phyloP scores from a whole-genome alignment of 352 stramenopile genomes.

The Phytopythium montanum region DNA sequence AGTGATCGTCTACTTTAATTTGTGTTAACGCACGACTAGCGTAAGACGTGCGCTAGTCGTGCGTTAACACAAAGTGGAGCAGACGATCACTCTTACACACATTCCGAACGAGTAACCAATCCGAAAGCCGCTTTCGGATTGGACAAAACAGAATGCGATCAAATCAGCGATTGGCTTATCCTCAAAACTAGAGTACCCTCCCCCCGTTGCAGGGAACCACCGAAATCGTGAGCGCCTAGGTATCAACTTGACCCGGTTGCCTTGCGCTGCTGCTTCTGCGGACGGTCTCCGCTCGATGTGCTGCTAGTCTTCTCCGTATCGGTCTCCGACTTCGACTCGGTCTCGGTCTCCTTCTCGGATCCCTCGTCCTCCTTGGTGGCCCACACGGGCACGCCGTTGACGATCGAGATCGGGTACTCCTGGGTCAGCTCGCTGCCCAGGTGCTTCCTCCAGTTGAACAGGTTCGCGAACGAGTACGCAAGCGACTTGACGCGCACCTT shows the following conservation, averaged over 20 bases:
- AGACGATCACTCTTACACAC: too few species aligned
- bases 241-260: constrained; percentile 2
- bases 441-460: constrained; percentile 79
- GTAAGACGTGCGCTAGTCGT: too few species aligned
- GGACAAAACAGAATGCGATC: too few species aligned
- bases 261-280: not conserved
- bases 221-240: not conserved
- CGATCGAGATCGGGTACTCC: constrained; percentile 34
- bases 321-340: not conserved
- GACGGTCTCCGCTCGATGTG: not conserved
- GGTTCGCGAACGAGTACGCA: constrained; percentile 55
- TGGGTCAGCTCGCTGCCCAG: constrained; percentile 73
- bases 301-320: not conserved
- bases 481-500: constrained; percentile 82
- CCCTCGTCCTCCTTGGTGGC: not conserved
- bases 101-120: too few species aligned
- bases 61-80: too few species aligned
- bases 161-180: too few species aligned
- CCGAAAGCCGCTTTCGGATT: too few species aligned
- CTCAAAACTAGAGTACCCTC: too few species aligned
- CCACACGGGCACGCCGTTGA: constrained; percentile 3
- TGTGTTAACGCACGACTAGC: too few species aligned
- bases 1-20: too few species aligned
- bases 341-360: not conserved
- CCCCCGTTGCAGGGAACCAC: too few species aligned